Conservation (phyloP, 352 stramenopile species). For the Phytophthora brassicae region DNA sequence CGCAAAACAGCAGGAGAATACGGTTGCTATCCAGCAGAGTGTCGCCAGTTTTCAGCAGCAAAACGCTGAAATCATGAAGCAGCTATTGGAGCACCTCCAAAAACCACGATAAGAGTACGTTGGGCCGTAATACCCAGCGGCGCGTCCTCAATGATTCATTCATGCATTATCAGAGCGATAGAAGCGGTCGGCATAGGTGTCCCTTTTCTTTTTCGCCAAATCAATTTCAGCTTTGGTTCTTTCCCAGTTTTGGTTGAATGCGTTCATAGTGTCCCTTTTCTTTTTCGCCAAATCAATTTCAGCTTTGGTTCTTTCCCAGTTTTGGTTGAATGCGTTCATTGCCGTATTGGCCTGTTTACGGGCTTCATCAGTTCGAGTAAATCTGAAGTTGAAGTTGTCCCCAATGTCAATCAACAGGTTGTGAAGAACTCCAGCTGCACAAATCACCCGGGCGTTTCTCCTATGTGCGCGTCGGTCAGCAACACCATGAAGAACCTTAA, state of each 20-base stretch:
- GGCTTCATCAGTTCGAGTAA: neutral
- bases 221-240: neutral
- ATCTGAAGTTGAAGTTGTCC: neutral
- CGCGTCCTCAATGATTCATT: neutral
- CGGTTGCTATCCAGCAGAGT: neutral
- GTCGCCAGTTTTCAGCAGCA: neutral
- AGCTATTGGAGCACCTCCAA: neutral
- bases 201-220: neutral
- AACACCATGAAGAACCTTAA: slow-evolving; percentile 6
- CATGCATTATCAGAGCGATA: neutral
- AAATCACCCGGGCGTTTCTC: neutral
- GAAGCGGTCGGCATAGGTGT: neutral
- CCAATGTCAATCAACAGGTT: no score
- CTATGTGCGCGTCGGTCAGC: neutral
- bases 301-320: neutral
- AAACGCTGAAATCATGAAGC: neutral
- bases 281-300: neutral
- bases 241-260: neutral
- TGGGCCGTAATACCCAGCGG: no score
- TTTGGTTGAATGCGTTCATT: neutral
- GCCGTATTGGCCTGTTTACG: no score
- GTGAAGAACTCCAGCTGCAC: neutral
- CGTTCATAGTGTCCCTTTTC: neutral
- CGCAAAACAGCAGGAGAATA: neutral
- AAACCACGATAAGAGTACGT: neutral